Evolutionary conservation across 2,329 filamentous ascomycete genomes (phyloP).

Genomic region (Corinectria fuckeliana): DNA sequence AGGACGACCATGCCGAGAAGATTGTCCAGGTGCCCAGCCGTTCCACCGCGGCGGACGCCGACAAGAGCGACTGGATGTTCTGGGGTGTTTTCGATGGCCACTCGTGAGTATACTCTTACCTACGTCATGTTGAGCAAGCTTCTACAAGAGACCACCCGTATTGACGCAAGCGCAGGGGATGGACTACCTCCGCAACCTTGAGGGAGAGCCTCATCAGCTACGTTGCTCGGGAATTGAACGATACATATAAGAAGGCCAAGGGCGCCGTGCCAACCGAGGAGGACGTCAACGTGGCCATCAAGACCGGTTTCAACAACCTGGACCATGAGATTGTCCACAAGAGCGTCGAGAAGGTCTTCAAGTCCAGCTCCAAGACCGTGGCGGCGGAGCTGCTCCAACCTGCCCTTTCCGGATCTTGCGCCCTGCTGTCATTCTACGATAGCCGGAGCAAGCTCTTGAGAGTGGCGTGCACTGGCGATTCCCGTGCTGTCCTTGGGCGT

Average conservation of each 20-base stretch:
- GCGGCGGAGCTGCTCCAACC: constrained; percentile 92
- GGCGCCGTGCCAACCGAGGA: constrained; percentile 74
- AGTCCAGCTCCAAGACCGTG: constrained; percentile 85
- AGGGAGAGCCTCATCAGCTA: constrained; percentile 91
- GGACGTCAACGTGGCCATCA: constrained; percentile 89
- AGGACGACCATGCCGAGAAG: constrained; percentile 98
- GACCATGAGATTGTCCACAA: constrained; percentile 95
- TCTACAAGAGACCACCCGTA: background rate
- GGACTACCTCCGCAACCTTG: constrained; percentile 96
- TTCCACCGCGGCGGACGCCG: constrained; percentile 50
- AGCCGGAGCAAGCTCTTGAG: constrained; percentile 83
- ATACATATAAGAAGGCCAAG: constrained; percentile 79
- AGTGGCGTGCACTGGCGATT: constrained; percentile 96
- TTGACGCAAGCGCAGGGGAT: constrained; percentile 67
- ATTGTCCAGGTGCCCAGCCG: constrained; percentile 85
- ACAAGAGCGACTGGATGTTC: constrained; percentile 95
- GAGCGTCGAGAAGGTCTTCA: constrained; percentile 89
- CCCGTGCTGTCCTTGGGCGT: constrained; percentile 89
- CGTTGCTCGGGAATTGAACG: constrained; percentile 90
- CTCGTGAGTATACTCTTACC: constrained; percentile 63
- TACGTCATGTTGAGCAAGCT: background rate
- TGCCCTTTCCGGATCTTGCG: constrained; percentile 95
- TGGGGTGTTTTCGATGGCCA: constrained; percentile 99
- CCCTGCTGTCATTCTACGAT: constrained; percentile 95
- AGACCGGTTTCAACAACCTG: constrained; percentile 84